Evolutionary conservation across 2,329 filamentous ascomycete genomes (phyloP), one percentile per base, ranked within the genome.

Genomic region (Colletotrichum caudatum): DNA sequence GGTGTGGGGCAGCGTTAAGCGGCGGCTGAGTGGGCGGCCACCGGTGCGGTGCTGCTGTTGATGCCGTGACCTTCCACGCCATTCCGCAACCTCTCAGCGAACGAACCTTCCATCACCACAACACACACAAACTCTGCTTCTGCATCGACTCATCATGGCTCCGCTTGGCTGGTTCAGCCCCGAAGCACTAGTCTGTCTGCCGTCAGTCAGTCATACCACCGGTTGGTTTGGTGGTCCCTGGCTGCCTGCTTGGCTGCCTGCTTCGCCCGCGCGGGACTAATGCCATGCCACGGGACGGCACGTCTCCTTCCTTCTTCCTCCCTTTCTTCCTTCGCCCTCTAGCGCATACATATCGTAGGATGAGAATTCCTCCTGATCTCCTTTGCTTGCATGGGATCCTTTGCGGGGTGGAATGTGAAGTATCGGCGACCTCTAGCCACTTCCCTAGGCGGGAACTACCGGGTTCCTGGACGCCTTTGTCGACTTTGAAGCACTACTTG

Each of bases 321-420:
- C 44, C 29, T 26, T 62, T 3, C 7, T 37, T 37, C 48, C 44
- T 39, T 50, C 29, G n/a, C 44, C 29, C 20, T 37, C 29, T 12
- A 8, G 20, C 23, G 20, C 14, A 35, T n/a, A 12, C 14, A 35
- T n/a, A 12, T 26, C 44, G 44, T 62, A 62, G 59, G 59, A 62
- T 62, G 12, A 26, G 41, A 46, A 26, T 33, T 44, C 18, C 9
- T 50, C 44, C 59, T 23, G 59, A 62, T 62, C 59, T 35, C 44
- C 33, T 26, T 50, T 62, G 33, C 59, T 62, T 62, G 44, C 59
- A 62, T 50, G 33, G 26, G 12, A 50, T 48, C 59, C 46, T 62
- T 41, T 48, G 59, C 20, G 44, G 44, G 44, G 59, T 62, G 59
- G 26, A 23, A 37, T 62, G 44, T 20, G 9, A 8, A 23, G 1